Evolutionary conservation across 2,329 filamentous ascomycete species (phyloP).

Genomic region (Xylaria sp.): DNA sequence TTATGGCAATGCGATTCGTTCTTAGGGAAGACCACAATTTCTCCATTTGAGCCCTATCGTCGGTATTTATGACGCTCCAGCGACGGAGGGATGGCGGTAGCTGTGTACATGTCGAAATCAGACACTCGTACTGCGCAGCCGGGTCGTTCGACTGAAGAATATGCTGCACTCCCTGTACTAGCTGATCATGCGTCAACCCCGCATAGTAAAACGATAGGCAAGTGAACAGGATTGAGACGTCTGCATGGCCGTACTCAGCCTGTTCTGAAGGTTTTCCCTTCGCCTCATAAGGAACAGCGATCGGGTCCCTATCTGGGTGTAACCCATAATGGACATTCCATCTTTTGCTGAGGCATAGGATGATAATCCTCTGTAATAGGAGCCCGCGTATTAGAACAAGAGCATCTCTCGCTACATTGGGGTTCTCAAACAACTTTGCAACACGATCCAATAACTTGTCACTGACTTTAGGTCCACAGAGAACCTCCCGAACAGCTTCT

Average conservation of each 20-base stretch:
- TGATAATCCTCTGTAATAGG: conserved; percentile 63
- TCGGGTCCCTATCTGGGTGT: conserved; percentile 57
- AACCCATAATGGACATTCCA: conserved; percentile 73
- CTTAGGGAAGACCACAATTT: conserved; percentile 57
- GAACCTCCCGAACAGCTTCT: conserved; percentile 24
- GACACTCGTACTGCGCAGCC: conserved; percentile 58
- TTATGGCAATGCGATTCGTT: conserved; percentile 54
- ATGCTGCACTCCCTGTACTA: conserved; percentile 54
- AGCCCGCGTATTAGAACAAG: conserved; percentile 68
- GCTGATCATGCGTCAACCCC: conserved; percentile 56
- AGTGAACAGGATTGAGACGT: conserved; percentile 69
- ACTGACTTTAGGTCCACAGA: conserved; percentile 36
- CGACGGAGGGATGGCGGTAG: conserved; percentile 53
- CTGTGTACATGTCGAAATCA: conserved; percentile 44
- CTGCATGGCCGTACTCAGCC: conserved; percentile 71
- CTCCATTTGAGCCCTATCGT: conserved; percentile 57
- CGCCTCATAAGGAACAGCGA: conserved; percentile 70
- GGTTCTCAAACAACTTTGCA: conserved; percentile 40
- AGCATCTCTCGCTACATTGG: conserved; percentile 38
- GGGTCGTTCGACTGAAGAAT: conserved; percentile 62
- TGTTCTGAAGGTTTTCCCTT: conserved; percentile 67
- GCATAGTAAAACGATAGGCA: conserved; percentile 71
- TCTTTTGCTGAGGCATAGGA: conserved; percentile 63
- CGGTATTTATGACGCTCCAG: conserved; percentile 63
- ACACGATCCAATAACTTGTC: conserved; percentile 28